Evolutionary conservation across 345 rosid genomes (phyloP).

Genomic region (Balakata baccata): DNA sequence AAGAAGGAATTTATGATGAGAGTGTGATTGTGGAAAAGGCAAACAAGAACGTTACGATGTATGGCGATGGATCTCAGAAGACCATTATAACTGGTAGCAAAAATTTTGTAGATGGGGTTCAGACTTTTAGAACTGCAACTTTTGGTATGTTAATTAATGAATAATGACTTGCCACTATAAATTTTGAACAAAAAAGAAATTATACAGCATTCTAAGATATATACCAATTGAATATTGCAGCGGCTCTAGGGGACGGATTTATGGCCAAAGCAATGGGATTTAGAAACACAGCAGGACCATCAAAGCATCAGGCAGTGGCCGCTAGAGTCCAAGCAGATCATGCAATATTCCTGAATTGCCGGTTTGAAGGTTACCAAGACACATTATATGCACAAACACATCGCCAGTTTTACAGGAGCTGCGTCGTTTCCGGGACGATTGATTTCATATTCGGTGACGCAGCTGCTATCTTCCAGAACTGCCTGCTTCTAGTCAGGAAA

Average conservation of each 20-base stretch:
- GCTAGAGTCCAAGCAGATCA: constrained; percentile 64
- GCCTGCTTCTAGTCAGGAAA: constrained; percentile 53
- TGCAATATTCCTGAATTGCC: constrained; percentile 63
- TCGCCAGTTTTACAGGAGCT: constrained; percentile 72
- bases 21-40: constrained; percentile 44
- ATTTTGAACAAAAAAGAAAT: too few relatives aligned
- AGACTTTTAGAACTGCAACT: constrained; percentile 56
- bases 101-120: constrained; percentile 50
- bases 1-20: constrained; percentile 67
- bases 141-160: constrained; percentile 43
- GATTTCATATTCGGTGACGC: constrained; percentile 96
- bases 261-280: constrained; percentile 73
- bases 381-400: constrained; percentile 72
- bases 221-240: constrained; percentile 32
- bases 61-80: constrained; percentile 85
- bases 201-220: too few relatives aligned
- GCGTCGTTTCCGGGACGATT: constrained; percentile 62
- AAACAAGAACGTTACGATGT: constrained; percentile 46
- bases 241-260: constrained; percentile 61
- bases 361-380: constrained; percentile 76
- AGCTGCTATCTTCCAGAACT: constrained; percentile 69
- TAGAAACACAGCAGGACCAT: constrained; percentile 80
- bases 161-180: not conserved
- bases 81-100: constrained; percentile 60
- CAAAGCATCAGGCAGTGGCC: constrained; percentile 72